phyloP scores from a whole-genome alignment of 768 basidiomycete species.

The Lepiota brunneoincarnata region DNA sequence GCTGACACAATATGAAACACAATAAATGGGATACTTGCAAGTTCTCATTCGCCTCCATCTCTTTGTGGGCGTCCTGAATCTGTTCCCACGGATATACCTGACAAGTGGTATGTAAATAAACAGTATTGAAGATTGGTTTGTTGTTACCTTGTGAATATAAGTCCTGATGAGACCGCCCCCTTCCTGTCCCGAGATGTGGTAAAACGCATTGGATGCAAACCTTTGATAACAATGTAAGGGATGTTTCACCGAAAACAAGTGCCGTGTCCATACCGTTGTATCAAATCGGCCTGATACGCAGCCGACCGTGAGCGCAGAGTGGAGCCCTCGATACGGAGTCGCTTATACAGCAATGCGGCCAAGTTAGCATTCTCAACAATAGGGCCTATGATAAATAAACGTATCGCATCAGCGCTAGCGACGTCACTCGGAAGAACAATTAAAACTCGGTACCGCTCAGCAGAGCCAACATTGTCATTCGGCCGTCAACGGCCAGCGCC shows the following conservation, averaged over 20 bases:
- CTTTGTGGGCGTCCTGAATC: slow-evolving; percentile 76
- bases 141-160: slow-evolving; percentile 72
- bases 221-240: slow-evolving; percentile 22
- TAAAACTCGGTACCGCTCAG: slow-evolving; percentile 53
- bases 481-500: slow-evolving; percentile 65
- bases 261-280: slow-evolving; percentile 42
- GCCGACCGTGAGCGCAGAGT: slow-evolving; percentile 74
- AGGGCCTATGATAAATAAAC: slow-evolving; percentile 37
- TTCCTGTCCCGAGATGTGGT: slow-evolving; percentile 53
- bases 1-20: slow-evolving; percentile 3
- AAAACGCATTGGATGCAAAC: slow-evolving; percentile 54
- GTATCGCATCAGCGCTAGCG: neutral
- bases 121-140: slow-evolving; percentile 2
- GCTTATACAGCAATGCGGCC: slow-evolving; percentile 71
- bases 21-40: slow-evolving; percentile 14
- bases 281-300: slow-evolving; percentile 76
- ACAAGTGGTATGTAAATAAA: slow-evolving; percentile 1
- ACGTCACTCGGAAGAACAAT: slow-evolving; percentile 14
- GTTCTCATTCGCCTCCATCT: slow-evolving; percentile 76
- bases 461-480: slow-evolving; percentile 66
- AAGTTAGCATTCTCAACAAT: slow-evolving; percentile 55
- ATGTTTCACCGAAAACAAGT: neutral
- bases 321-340: slow-evolving; percentile 85
- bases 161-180: slow-evolving; percentile 64
- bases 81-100: slow-evolving; percentile 81